Percentiles rank a stretch among this genome's conserved stretches.
phyloP scores from a whole-genome alignment of 2,329 filamentous ascomycete genomes.

The Botrytis elliptica region DNA sequence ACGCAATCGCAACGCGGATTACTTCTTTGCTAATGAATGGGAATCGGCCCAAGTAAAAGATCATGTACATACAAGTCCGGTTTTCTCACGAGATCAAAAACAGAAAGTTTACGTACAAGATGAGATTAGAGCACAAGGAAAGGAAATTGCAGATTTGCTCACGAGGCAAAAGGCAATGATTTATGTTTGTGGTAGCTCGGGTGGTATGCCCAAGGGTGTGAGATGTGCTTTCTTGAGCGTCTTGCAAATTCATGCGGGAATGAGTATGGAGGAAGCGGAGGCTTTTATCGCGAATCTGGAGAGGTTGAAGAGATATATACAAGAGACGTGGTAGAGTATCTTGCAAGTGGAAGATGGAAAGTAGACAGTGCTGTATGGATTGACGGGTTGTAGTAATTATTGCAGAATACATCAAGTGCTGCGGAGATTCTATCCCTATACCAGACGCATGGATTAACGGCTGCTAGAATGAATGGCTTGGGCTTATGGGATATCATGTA shows the following conservation, averaged over 20 bases:
- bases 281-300: slow-evolving; percentile 57
- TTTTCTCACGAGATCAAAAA: slow-evolving; percentile 68
- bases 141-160: slow-evolving; percentile 48
- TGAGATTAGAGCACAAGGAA: slow-evolving; percentile 36
- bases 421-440: background rate
- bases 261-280: slow-evolving; percentile 51
- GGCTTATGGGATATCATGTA: background rate
- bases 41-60: slow-evolving; percentile 28
- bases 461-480: background rate
- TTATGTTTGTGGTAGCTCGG: slow-evolving; percentile 58
- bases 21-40: slow-evolving; percentile 82
- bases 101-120: slow-evolving; percentile 66
- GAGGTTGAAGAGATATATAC: slow-evolving; percentile 60
- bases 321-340: slow-evolving; percentile 63
- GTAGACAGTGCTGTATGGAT: background rate
- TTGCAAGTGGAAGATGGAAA: background rate
- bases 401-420: background rate
- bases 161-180: slow-evolving; percentile 53
- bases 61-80: slow-evolving; percentile 52
- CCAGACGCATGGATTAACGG: background rate
- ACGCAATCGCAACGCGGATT: slow-evolving; percentile 72
- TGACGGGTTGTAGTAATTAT: fast-evolving
- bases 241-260: slow-evolving; percentile 44
- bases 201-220: slow-evolving; percentile 70
- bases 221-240: slow-evolving; percentile 64